Base-by-base conservation (phyloP, 2,329 filamentous ascomycete genomes). In the Cordyceps farinosa region DNA sequence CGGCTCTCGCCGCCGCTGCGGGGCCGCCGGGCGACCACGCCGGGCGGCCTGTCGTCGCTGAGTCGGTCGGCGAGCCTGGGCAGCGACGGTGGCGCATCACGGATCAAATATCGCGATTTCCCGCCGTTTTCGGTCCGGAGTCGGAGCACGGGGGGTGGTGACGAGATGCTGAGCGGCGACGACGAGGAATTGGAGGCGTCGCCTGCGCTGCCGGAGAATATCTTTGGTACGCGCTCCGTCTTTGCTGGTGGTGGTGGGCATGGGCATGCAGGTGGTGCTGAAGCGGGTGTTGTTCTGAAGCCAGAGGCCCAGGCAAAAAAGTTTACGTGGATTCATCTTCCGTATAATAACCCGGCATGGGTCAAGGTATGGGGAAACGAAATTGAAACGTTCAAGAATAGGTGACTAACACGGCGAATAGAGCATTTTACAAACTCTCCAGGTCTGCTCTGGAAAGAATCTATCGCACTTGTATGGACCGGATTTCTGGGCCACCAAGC, bases 291-390 rank as follows among this genome's bases (percentile, higher is more conserved):
- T 36, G 74, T 77, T 67, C 62, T 67, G 10, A 75, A 70, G 61
- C 76, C 76, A 1, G 69, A 74, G 45, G 68, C 72, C 3, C 69
- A 71, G 42, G 67, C 70, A 2, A 77, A 80, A 30, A 84, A 81
- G 69, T 85, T 85, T 66, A 79, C 82, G 67, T 86, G 84, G 84
- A 78, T 86, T 53, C 84, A 86, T 70, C 66, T 84, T 22, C 81
- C 83, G 0, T 85, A 80, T 34, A 86, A 82, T 9, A 85, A 86
- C 58, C 82, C 84, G 0, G 77, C 80, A 0, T 86, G 84, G 84
- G 83, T 85, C 2, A 84, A 82, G 75, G 82, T 83, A 69, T 65
- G 73, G 22, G 22, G 60, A 3, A 38, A 2, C 1, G 32, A 17
- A n/a, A 62, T 42, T 5, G 36, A 64, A 52, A 61, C 66, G 7